These are phyloP conservation scores for Pseudopyricularia cyperi DNA, from an alignment of 2,329 filamentous ascomycete genomes.

Conservation along the genomic window DNA sequence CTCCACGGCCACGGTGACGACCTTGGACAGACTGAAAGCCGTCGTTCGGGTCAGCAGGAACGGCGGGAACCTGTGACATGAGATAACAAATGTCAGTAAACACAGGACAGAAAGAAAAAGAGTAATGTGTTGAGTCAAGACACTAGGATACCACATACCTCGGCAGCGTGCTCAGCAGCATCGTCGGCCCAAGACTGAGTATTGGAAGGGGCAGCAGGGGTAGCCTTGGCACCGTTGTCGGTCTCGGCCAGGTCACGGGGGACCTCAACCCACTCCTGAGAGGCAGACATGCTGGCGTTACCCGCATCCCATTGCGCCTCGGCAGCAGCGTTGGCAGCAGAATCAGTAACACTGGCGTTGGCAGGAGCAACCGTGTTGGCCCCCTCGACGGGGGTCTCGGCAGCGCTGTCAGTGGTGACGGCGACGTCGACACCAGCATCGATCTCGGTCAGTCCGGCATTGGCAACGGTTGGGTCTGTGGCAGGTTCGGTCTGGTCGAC, in stretches of 20 bases:
- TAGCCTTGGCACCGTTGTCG: conserved; percentile 49
- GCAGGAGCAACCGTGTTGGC: conserved; percentile 22
- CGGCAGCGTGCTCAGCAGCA: conserved; percentile 39
- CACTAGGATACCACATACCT: conserved; percentile 23
- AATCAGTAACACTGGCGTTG: conserved; percentile 38
- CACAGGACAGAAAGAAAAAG: background rate
- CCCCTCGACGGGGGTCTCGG: conserved; percentile 13
- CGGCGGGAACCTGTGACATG: conserved; percentile 15
- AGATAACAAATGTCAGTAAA: background rate
- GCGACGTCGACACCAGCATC: conserved; percentile 30
- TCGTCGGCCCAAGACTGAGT: conserved; percentile 75
- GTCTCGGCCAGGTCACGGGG: conserved; percentile 61
- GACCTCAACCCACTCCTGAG: conserved; percentile 64
- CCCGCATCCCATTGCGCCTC: conserved; percentile 48
- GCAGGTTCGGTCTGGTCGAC: conserved; percentile 18
- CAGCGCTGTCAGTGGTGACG: conserved; percentile 27
- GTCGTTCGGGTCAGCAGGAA: conserved; percentile 35
- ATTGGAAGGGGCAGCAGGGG: conserved; percentile 40
- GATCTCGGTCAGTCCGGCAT: conserved; percentile 57
- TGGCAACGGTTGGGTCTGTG: conserved; percentile 53
- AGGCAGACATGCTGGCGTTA: conserved; percentile 27
- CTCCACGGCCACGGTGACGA: conserved; percentile 42
- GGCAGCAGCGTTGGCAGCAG: conserved; percentile 45
- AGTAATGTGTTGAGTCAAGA: background rate
- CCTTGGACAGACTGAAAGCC: conserved; percentile 61